These are phyloP conservation scores for Angomonas deanei DNA, from an alignment of 208 protist genomes.

Conservation along the genomic window DNA sequence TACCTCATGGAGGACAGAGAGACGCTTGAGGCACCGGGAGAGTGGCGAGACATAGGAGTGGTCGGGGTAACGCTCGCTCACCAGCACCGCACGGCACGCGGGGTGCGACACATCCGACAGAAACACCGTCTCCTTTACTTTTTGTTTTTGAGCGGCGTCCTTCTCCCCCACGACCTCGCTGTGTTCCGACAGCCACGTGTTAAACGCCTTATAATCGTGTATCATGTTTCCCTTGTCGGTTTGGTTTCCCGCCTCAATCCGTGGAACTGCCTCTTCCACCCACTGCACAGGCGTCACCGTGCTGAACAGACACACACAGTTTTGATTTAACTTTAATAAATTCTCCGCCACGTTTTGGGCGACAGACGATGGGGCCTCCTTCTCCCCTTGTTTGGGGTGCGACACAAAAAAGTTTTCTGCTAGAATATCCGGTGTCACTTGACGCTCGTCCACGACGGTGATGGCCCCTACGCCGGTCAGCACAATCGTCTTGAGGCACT, in stretches of 20 bases:
- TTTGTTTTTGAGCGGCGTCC: no score
- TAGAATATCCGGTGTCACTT: constrained; percentile 68
- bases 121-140: background rate
- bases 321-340: constrained; percentile 86
- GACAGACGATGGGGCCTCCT: constrained; percentile 7
- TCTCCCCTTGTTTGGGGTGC: background rate
- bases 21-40: constrained; percentile 4
- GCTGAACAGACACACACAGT: constrained; percentile 37
- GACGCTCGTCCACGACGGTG: constrained; percentile 91
- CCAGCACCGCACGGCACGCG: constrained; percentile 17
- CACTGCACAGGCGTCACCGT: constrained; percentile 22
- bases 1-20: constrained; percentile 12
- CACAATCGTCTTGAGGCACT: constrained; percentile 95
- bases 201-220: background rate
- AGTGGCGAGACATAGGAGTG: constrained; percentile 29
- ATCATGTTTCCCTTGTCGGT: no score
- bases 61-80: constrained; percentile 40
- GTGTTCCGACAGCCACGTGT: background rate
- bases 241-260: no score
- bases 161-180: background rate
- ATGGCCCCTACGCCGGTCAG: constrained; percentile 91
- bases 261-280: constrained; percentile 10
- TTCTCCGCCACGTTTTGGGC: constrained; percentile 61
- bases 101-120: background rate
- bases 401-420: constrained; percentile 96